phyloP scores from a whole-genome alignment of 768 basidiomycete species.

The Rubroboletus pulcherrimus region DNA sequence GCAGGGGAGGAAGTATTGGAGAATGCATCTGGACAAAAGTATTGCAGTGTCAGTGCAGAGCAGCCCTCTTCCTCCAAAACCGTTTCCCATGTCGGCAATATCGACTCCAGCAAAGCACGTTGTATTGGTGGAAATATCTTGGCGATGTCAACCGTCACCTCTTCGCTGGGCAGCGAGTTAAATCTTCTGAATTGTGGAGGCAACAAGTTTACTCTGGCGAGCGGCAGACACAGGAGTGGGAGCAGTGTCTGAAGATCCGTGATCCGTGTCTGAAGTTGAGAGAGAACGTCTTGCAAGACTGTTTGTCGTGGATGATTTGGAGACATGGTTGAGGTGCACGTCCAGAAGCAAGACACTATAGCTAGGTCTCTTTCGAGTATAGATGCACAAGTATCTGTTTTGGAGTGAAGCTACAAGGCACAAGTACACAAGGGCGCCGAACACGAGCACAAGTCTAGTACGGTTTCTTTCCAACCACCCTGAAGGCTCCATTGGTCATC shows the following conservation, averaged over 20 bases:
- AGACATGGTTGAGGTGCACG: conserved; percentile 5
- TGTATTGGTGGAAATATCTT: conserved; percentile 57
- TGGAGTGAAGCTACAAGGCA: background rate
- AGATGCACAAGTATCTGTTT: too few relatives aligned
- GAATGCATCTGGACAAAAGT: conserved; percentile 69
- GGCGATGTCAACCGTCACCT: conserved; percentile 18
- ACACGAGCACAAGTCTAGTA: background rate
- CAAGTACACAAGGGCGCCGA: background rate
- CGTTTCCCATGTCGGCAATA: conserved; percentile 68
- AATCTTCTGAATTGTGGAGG: conserved; percentile 51
- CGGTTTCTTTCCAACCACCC: conserved; percentile 19
- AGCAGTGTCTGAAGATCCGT: conserved; percentile 50
- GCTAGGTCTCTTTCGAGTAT: too few relatives aligned
- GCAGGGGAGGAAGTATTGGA: conserved; percentile 47
- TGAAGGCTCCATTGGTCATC: conserved; percentile 67
- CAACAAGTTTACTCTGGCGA: conserved; percentile 54
- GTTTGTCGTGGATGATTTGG: conserved; percentile 2
- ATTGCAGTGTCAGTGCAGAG: conserved; percentile 52
- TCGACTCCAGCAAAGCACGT: conserved; percentile 53
- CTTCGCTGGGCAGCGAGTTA: conserved; percentile 35
- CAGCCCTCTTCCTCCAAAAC: conserved; percentile 48
- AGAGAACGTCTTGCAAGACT: conserved; percentile 36
- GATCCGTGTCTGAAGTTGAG: conserved; percentile 44
- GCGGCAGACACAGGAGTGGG: conserved; percentile 53
- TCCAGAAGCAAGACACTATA: background rate